Evolutionary conservation across 2,329 filamentous ascomycete genomes (phyloP), one percentile per base, ranked within the genome.

Genomic region (Diplodia seriata): DNA sequence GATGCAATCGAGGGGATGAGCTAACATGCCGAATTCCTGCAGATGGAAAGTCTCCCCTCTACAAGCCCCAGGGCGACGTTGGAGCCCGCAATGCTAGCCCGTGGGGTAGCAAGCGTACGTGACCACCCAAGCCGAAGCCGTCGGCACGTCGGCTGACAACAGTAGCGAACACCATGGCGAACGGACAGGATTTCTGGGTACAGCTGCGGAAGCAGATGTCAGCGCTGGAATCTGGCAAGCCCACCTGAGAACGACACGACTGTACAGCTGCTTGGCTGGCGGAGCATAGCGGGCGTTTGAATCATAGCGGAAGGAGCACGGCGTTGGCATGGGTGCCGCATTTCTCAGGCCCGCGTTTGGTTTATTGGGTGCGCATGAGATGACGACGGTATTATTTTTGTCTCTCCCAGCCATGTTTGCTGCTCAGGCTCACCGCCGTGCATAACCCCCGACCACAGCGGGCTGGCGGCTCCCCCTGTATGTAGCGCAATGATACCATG

Each of bases 191-290:
- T 69, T 83, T 83, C 74, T 81, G 81, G 72, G 76, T 75, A 23
- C 78, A 81, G 68, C 76, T 83, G 57, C 79, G 79, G 71, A 83
- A 83, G 78, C 80, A 82, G 73, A 73, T 83, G 29, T 75, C 74
- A 11, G 75, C 71, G 38, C 72, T 82, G 61, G 79, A 82, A 69
- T 76, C 79, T 68, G 72, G 63, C 70, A 80, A 79, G 70, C 70
- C 73, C 49, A 70, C 74, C 57, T 68, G 66, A 68, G 40, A 14
- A 63, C 33, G 23, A 59, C 36, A 36, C 47, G 38, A 61, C 56
- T 67, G 66, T 62, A 62, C 66, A 67, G 49, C 51, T 67, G 66
- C 56, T 59, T 67, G 65, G 57, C 59, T 50, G 59, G 49, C 49
- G 56, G 20, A 64, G 66, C 66, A 68, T 68, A 64, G 51, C 47